Conservation (phyloP, 768 basidiomycete species). For the Mycena chlorophos region DNA sequence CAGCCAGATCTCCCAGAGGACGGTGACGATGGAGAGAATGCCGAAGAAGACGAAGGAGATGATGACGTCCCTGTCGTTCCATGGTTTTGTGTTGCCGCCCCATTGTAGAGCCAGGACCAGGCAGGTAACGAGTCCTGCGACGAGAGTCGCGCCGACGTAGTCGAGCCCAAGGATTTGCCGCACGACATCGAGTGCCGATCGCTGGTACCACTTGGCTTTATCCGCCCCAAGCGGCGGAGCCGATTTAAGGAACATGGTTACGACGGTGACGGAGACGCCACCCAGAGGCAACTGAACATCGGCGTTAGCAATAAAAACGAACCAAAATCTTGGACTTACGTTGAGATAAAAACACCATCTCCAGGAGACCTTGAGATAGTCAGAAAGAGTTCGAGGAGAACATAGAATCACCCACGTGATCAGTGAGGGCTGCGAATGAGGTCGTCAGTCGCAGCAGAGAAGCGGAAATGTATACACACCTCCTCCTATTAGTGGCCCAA, state of each 20-base stretch:
- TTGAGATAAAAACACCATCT: neutral
- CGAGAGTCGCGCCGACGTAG: slow-evolving; percentile 37
- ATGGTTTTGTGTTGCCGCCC: slow-evolving; percentile 46
- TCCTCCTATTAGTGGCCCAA: slow-evolving; percentile 32
- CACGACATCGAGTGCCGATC: neutral
- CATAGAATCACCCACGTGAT: slow-evolving; percentile 15
- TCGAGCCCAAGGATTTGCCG: slow-evolving; percentile 32
- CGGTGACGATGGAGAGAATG: slow-evolving; percentile 4
- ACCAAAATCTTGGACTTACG: no score
- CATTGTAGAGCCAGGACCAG: slow-evolving; percentile 43
- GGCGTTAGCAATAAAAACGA: no score
- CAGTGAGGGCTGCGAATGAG: slow-evolving; percentile 30
- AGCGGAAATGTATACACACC: no score
- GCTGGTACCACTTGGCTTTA: neutral
- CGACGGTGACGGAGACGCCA: slow-evolving; percentile 11
- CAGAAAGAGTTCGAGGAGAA: slow-evolving; percentile 11
- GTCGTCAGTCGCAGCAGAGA: no score
- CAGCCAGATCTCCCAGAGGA: slow-evolving; percentile 6
- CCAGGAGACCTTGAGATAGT: neutral
- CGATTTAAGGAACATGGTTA: slow-evolving; percentile 10
- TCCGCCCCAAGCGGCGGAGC: slow-evolving; percentile 10
- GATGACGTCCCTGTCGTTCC: slow-evolving; percentile 28
- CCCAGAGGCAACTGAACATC: slow-evolving; percentile 20
- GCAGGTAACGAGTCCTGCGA: slow-evolving; percentile 33
- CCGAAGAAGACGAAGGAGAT: slow-evolving; percentile 14